Percentiles rank a stretch among this genome's conserved stretches.
Evolutionary conservation across 257 asterid species (phyloP).

Genomic region (Jacaranda mimosifolia): DNA sequence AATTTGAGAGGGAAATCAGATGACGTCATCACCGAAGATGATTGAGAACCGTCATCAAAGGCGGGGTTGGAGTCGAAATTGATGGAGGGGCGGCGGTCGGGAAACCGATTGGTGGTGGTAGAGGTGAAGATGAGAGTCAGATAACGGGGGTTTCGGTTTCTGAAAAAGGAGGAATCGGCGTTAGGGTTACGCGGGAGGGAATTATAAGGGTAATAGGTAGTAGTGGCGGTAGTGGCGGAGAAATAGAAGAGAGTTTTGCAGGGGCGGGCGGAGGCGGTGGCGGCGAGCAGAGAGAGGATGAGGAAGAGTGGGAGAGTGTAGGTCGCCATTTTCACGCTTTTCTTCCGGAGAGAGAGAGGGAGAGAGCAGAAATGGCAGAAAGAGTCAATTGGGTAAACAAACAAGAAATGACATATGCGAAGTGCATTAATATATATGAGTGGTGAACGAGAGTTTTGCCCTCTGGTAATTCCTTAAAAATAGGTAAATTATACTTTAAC

Average conservation of each 20-base stretch:
- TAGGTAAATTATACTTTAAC: neutral
- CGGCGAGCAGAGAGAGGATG: conserved; percentile 50
- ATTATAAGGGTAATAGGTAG: conserved; percentile 38
- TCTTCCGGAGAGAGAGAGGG: neutral
- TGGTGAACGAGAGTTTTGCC: neutral
- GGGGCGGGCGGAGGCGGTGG: conserved; percentile 70
- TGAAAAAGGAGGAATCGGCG: conserved; percentile 38
- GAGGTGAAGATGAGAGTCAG: conserved; percentile 60
- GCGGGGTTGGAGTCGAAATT: conserved; percentile 41
- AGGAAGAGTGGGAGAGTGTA: conserved; percentile 40
- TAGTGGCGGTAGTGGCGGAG: conserved; percentile 56
- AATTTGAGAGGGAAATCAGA: conserved; percentile 48
- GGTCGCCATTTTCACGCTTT: conserved; percentile 55
- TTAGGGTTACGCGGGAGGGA: conserved; percentile 46
- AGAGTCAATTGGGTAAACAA: conserved; percentile 16
- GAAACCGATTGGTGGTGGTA: conserved; percentile 38
- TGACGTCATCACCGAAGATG: conserved; percentile 39
- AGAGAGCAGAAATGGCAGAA: neutral
- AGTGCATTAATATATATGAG: neutral
- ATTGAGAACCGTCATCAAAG: conserved; percentile 18
- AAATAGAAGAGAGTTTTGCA: conserved; percentile 78
- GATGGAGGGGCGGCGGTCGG: conserved; percentile 37
- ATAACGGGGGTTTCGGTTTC: conserved; percentile 46
- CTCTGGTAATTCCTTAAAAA: neutral
- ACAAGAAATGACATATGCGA: neutral